Base-by-base conservation (phyloP, 495 filamentous ascomycete genomes). In the Trichocladium uniseriatum region DNA sequence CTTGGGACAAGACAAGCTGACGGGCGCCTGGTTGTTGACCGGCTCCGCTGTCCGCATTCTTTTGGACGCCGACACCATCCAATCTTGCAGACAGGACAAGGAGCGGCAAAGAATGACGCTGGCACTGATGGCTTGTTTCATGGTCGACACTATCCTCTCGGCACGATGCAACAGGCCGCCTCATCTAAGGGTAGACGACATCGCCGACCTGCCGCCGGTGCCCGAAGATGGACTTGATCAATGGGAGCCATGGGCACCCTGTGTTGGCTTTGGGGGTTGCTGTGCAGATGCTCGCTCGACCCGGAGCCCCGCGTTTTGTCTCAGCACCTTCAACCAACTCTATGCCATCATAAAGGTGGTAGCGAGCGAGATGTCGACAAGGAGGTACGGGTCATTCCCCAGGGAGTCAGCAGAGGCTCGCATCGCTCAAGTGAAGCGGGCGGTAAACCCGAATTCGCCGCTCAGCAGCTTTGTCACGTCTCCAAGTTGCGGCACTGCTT, bases 181-280 rank as follows among this genome's bases (percentile, higher is more conserved):
- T 10, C 76, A 78, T 51, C 66, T 87, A 38, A 68, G 64, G 31
- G 49, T 69, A 3, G 67, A 71, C 29, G 74, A 80, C 50, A 43
- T 80, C 14, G 51, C 58, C 9, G 49, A 62, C 4, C 56, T 77
- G 28, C 68, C 72, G 1, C 57, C 71, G 9, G 55, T 82, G 10
- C 71, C 77, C 49, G 79, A 84, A 60, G 79, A 83, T 60, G 83
- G 79, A 6, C 59, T 80, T 16, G 83, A 87, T 50, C 82, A 87
- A 61, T 87, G 82, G 84, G 79, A 83, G 51, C 78, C 77, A 2
- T 87, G 83, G 84, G 68, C 66, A 3, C 72, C 79, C 44, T 76
- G 76, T 24, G 60, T 77, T 24, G 69, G 68, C 5, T 69, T 70
- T 11, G 71, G 67, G 0, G 54, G 54, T 8, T 40, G 32, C 54